Conservation (phyloP, 2,329 filamentous ascomycete genomes). For the Zelopaecilomyces penicillatus region DNA sequence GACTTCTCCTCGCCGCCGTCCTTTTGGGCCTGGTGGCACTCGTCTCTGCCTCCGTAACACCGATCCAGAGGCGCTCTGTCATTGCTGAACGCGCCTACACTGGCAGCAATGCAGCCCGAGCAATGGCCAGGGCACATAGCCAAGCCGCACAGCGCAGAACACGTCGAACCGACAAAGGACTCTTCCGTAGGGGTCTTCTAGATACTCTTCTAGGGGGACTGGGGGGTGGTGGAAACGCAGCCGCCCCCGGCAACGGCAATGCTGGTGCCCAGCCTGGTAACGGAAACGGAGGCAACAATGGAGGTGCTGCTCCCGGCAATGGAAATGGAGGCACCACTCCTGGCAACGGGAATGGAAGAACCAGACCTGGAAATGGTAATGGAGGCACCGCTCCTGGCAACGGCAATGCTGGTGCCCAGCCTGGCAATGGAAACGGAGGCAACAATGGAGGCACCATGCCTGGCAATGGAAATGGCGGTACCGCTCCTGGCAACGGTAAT, state of each 20-base stretch:
- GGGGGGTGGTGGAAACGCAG: no score
- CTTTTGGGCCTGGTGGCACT: slow-evolving; percentile 40
- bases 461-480: slow-evolving; percentile 1
- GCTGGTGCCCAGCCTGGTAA: slow-evolving; percentile 5
- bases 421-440: neutral
- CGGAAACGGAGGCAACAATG: no score
- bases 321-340: slow-evolving; percentile 1
- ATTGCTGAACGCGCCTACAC: slow-evolving; percentile 51
- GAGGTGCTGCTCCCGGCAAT: no score
- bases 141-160: no score
- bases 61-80: slow-evolving; percentile 49
- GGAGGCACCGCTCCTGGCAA: neutral
- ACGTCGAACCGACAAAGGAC: slow-evolving; percentile 30
- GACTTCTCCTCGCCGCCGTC: slow-evolving; percentile 17
- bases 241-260: neutral
- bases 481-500: slow-evolving; percentile 6
- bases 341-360: neutral
- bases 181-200: slow-evolving; percentile 33
- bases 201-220: slow-evolving; percentile 19
- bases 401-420: neutral
- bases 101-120: slow-evolving; percentile 46
- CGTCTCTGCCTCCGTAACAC: slow-evolving; percentile 35
- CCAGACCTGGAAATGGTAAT: no score
- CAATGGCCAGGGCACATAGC: slow-evolving; percentile 56
- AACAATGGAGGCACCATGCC: neutral